A percentile compares a stretch with the other conserved stretches of the same genome.
These are phyloP conservation scores for Pseudocercospora cruenta DNA, from an alignment of 2,329 filamentous ascomycete genomes.

Conservation along the genomic window DNA sequence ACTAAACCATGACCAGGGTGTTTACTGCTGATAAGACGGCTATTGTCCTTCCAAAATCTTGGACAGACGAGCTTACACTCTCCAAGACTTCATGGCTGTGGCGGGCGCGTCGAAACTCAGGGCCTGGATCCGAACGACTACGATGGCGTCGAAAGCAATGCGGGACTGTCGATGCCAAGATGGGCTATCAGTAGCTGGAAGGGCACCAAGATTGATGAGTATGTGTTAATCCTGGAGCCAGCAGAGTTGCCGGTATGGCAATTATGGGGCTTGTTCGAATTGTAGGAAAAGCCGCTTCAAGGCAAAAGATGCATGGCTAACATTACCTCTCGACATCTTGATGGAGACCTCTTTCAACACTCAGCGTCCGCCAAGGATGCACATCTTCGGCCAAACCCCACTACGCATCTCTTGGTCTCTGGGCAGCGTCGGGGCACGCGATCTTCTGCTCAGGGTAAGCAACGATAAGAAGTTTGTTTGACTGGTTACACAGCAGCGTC, in stretches of 20 bases:
- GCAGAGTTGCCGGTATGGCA: not conserved
- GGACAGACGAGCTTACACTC: constrained; percentile 11
- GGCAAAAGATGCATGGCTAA: not conserved
- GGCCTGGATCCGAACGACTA: constrained; percentile 6
- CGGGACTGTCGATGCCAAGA: constrained; percentile 14
- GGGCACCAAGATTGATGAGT: not conserved
- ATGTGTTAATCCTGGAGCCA: not conserved
- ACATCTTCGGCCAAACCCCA: not conserved
- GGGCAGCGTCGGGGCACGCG: constrained; percentile 3
- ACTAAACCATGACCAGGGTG: constrained; percentile 14
- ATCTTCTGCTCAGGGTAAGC: not conserved
- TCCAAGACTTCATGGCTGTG: constrained; percentile 15
- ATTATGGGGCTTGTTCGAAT: not conserved
- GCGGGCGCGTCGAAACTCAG: constrained; percentile 11
- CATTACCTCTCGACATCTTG: not conserved
- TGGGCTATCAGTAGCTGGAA: constrained; percentile 8
- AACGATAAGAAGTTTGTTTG: not conserved
- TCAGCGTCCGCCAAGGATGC: not conserved
- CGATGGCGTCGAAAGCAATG: constrained; percentile 5
- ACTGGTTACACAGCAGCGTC: constrained; percentile 1
- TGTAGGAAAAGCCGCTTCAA: not conserved
- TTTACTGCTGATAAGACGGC: constrained; percentile 16
- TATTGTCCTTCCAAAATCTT: constrained; percentile 9
- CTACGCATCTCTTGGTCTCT: constrained; percentile 6
- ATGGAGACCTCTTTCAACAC: not conserved